Evolutionary conservation across 2,329 filamentous ascomycete genomes (phyloP), one percentile per base, ranked within the genome.

Genomic region (Trichoderma brevicompactum): DNA sequence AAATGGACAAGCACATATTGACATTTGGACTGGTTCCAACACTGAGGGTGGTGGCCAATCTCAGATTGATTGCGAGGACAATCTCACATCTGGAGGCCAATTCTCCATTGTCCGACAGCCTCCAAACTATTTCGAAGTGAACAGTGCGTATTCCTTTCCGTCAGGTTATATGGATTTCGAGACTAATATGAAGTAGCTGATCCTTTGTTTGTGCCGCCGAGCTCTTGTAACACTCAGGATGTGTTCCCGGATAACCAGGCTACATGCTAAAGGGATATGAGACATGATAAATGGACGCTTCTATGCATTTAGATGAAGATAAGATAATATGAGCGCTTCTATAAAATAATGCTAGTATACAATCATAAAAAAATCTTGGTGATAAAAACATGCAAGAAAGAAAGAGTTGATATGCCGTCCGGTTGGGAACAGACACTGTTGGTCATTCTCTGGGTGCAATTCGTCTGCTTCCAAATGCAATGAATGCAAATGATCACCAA

Each of bases 21-120:
- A 69, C 36, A 69, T 69, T 53, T 69, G 67, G 67, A 68, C 67
- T 10, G 67, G 66, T 8, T 69, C 67, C 40, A 63, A 61, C 56
- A 43, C 52, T 40, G 13, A 17, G 9, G 64, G 56, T 34, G 67
- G 67, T 12, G 67, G 66, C 10, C 60, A 69, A 44, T 34, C 23
- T 43, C 67, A 69, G 64, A 68, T 69, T 41, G 40, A 69, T 46
- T 69, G 67, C 38, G 66, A 69, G 66, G 62, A 69, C 58, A 56
- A 62, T 6, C 67, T 69, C 43, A 69, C 67, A 9, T 48, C 64
- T 36, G 67, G 66, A n/a, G 67, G 67, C 6, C 59, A 65, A 32
- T 69, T 60, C 58, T 64, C 50, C 13, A 67, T 68, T 40, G 65
- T 68, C 23, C 54, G 65, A 56, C 36, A 67, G 43, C 65, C 63